A percentile compares a stretch with the other conserved stretches of the same genome.
Evolutionary conservation across 495 filamentous ascomycete species (phyloP).

Genomic region (Podospora pseudopauciseta): DNA sequence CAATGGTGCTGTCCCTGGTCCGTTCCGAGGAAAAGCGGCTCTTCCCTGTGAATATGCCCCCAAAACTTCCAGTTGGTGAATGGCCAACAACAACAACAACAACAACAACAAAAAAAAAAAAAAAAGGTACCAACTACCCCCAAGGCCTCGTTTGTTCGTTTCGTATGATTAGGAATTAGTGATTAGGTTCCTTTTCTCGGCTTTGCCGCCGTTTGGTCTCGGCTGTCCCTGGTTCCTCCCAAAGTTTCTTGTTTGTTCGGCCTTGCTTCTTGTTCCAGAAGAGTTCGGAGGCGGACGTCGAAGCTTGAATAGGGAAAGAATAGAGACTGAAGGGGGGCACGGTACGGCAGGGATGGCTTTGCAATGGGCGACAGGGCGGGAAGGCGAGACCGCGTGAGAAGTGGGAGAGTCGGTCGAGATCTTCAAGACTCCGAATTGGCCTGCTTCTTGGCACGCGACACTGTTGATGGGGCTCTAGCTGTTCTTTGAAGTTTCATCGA

Average conservation of each 20-base stretch:
- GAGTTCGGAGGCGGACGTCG: slow-evolving; percentile 3
- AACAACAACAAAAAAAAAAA: no score
- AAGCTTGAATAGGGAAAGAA: background rate
- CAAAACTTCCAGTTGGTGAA: background rate
- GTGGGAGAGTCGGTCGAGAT: slow-evolving; percentile 16
- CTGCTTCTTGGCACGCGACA: slow-evolving; percentile 27
- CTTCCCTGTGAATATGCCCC: background rate
- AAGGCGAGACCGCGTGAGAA: slow-evolving; percentile 15
- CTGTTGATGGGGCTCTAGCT: slow-evolving; percentile 13
- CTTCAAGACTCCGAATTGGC: slow-evolving; percentile 22
- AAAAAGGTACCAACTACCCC: background rate
- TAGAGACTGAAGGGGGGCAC: background rate
- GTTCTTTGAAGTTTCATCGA: slow-evolving; percentile 29
- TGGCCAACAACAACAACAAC: background rate
- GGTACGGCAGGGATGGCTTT: slow-evolving; percentile 9
- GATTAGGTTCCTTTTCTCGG: background rate
- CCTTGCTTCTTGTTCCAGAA: slow-evolving; percentile 3
- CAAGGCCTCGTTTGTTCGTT: background rate
- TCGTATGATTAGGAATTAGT: background rate
- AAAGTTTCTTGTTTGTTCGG: slow-evolving; percentile 7
- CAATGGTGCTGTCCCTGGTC: slow-evolving; percentile 4
- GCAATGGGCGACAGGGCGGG: background rate
- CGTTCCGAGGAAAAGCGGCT: background rate
- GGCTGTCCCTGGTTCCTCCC: slow-evolving; percentile 13
- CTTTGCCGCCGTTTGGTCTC: slow-evolving; percentile 1